These are phyloP conservation scores for Jatropha multifida DNA, from an alignment of 441 rosid genomes.

Conservation along the genomic window DNA sequence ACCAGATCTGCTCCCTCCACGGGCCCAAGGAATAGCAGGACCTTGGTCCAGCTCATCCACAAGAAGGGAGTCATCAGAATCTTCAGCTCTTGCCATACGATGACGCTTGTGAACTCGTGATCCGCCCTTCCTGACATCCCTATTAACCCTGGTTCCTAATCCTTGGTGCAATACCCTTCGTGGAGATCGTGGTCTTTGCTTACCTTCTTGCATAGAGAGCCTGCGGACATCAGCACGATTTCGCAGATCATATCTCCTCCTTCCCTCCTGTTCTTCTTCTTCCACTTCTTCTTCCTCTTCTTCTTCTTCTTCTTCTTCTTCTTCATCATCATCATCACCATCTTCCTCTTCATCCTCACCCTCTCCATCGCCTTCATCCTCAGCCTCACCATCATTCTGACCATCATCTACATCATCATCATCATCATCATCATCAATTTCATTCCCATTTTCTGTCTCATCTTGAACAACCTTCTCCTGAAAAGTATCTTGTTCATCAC, in stretches of 20 bases:
- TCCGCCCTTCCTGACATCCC: constrained; percentile 93
- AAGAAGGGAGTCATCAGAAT: constrained; percentile 99
- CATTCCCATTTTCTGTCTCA: constrained; percentile 88
- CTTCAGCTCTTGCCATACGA: constrained; percentile 77
- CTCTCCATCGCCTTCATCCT: constrained; percentile 59
- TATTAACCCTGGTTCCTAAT: constrained; percentile 79
- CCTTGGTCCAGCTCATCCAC: constrained; percentile 99
- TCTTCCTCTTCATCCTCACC: constrained; percentile 57
- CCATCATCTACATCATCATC: constrained; percentile 51
- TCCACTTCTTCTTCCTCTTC: constrained; percentile 76
- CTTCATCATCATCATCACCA: constrained; percentile 32
- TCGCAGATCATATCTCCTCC: constrained; percentile 95
- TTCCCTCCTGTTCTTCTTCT: constrained; percentile 93
- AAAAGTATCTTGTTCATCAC: constrained; percentile 68
- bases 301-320: constrained; percentile 40
- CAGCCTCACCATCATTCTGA: constrained; percentile 48
- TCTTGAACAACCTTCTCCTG: constrained; percentile 78
- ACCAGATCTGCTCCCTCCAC: constrained; percentile 94
- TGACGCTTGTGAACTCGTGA: constrained; percentile 96
- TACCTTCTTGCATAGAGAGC: constrained; percentile 68
- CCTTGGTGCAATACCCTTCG: constrained; percentile 97
- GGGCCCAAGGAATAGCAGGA: constrained; percentile 90
- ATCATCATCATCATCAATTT: constrained; percentile 58
- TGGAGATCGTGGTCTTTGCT: constrained; percentile 89
- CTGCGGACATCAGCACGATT: constrained; percentile 96